Percentiles rank a stretch among this genome's conserved stretches.
Conservation (phyloP, 2,329 filamentous ascomycete genomes). For the Pseudogymnoascus sp. region DNA sequence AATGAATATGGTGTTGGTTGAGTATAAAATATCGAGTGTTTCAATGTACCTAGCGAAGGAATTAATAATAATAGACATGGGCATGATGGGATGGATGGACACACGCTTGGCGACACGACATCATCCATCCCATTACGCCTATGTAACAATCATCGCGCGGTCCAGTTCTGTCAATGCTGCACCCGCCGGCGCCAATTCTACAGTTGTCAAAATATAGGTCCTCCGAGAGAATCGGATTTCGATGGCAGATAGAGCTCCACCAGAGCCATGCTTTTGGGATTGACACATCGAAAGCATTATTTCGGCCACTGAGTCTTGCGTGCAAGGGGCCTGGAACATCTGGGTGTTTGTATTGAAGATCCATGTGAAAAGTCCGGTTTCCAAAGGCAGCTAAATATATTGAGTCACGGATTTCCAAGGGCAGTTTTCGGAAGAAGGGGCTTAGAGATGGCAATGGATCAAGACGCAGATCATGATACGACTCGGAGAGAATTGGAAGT, state of each 20-base stretch:
- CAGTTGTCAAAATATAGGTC: background rate
- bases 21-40: background rate
- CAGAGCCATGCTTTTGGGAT: background rate
- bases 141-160: background rate
- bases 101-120: background rate
- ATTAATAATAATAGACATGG: background rate
- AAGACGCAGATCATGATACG: background rate
- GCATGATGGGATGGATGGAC: background rate
- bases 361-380: background rate
- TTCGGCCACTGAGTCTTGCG: background rate
- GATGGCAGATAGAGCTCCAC: background rate
- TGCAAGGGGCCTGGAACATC: background rate
- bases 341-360: background rate
- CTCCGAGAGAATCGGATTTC: background rate
- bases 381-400: background rate
- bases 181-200: background rate
- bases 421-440: background rate
- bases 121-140: background rate
- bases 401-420: background rate
- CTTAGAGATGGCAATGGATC: background rate
- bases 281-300: background rate
- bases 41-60: background rate
- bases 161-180: too few relatives aligned
- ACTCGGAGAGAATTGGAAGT: background rate
- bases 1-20: background rate